phyloP scores from a whole-genome alignment of 495 filamentous ascomycete species.

The Xylaria palmicola region DNA sequence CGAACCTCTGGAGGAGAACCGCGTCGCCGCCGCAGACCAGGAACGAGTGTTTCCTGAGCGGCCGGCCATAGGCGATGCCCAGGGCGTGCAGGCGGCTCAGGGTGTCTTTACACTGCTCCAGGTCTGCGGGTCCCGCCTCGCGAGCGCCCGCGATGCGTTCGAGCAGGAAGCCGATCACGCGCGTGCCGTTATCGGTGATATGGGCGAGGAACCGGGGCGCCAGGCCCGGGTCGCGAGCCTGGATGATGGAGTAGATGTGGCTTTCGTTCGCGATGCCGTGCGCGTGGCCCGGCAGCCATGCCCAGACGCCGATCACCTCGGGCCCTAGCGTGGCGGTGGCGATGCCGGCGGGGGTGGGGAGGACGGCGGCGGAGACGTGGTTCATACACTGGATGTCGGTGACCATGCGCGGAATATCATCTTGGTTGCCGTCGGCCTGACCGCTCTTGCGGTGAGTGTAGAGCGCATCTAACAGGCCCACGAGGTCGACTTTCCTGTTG shows the following conservation, averaged over 20 bases:
- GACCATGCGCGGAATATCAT: too few relatives aligned
- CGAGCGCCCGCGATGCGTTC: slow-evolving; percentile 32
- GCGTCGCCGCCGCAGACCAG: slow-evolving; percentile 22
- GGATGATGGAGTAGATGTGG: slow-evolving; percentile 9
- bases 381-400: slow-evolving; percentile 15
- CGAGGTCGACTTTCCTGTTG: slow-evolving; percentile 8
- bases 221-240: slow-evolving; percentile 24
- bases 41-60: slow-evolving; percentile 38
- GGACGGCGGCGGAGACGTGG: slow-evolving; percentile 7
- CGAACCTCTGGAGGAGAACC: slow-evolving; percentile 11
- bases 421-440: slow-evolving; percentile 2
- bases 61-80: slow-evolving; percentile 34
- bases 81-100: slow-evolving; percentile 29
- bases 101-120: slow-evolving; percentile 24
- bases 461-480: slow-evolving; percentile 7
- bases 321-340: slow-evolving; percentile 4
- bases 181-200: slow-evolving; percentile 33
- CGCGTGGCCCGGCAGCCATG: slow-evolving; percentile 12
- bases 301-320: slow-evolving; percentile 13
- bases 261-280: slow-evolving; percentile 13
- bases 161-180: slow-evolving; percentile 44
- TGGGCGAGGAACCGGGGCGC: slow-evolving; percentile 38
- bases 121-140: slow-evolving; percentile 28
- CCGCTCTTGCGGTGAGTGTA: slow-evolving; percentile 7
- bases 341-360: slow-evolving; percentile 5